Conservation (phyloP, 2,329 filamentous ascomycete genomes). For the Sclerotinia nivalis region DNA sequence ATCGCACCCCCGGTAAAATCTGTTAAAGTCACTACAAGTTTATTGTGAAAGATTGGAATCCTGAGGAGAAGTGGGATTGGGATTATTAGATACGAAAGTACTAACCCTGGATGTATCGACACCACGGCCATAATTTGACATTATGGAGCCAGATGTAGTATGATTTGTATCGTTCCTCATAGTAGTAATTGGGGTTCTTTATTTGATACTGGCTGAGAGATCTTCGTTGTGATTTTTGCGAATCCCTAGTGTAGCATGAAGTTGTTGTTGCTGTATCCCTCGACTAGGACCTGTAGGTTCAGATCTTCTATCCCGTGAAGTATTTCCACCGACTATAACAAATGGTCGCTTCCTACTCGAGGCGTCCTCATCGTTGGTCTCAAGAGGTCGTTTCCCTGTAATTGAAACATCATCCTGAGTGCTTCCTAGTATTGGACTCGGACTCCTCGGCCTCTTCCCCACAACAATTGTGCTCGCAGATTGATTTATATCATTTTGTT, state of each 20-base stretch:
- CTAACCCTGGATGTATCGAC: neutral
- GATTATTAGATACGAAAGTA: neutral
- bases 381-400: neutral
- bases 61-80: neutral
- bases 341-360: conserved; percentile 5
- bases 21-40: conserved; percentile 4
- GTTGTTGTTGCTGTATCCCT: neutral
- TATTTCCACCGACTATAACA: neutral
- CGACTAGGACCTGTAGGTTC: neutral
- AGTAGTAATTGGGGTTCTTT: neutral
- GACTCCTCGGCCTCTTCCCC: neutral
- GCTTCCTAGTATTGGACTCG: conserved; percentile 14
- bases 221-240: neutral
- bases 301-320: neutral
- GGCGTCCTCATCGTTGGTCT: neutral
- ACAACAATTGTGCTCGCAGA: neutral
- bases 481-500: neutral
- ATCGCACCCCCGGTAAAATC: conserved; percentile 1
- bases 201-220: neutral
- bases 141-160: neutral
- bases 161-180: neutral
- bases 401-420: neutral
- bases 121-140: neutral
- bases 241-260: neutral
- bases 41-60: neutral